Base-by-base conservation (phyloP, 2,329 filamentous ascomycete genomes). In the Penicillium nordicum region DNA sequence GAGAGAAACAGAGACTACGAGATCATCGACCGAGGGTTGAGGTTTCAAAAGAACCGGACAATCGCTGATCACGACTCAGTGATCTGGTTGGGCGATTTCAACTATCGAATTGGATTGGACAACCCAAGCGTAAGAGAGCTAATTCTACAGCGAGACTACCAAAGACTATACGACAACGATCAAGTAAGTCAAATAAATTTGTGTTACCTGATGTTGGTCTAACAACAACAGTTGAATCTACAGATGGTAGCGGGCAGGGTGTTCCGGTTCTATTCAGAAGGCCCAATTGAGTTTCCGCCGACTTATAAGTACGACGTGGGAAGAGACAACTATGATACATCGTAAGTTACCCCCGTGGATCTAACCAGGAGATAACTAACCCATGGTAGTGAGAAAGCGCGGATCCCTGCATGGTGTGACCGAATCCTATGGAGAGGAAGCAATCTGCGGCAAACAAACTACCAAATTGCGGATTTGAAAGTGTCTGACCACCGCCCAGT, bases 401-500 rank as follows among this genome's bases (percentile, higher is more conserved):
- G 94, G 16, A 97, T 97, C 60, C 94, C 94, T 3, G 94, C 94
- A 0, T 99, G 94, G 94, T 97, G 92, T 58, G 94, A 99, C 74
- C 89, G 94, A 37, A 89, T 99, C 44, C 78, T 99, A 9, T 88
- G 90, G 57, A 95, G 92, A 76, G 94, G 94, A 8, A 79, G 84
- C 57, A 92, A 91, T 64, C 82, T 99, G 36, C 86, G 87, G 41
- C 94, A 97, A 71, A 79, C 89, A 11, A 83, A 89, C 32, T 99
- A 99, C 74, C 84, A 90, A 67, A 88, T 84, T 51, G 92, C 92
- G 4, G 87, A 90, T 30, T 79, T 99, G 36, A 84, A 83, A 12
- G 96, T 97, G 71, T 99, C 94, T 0, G 94, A 99, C 69, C 94
- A 99, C 73, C 84, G 92, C n/a, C 94, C 94, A 2, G 93, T 99